phyloP scores from a whole-genome alignment of 306 rosid species.

The Trifolium pratense region DNA sequence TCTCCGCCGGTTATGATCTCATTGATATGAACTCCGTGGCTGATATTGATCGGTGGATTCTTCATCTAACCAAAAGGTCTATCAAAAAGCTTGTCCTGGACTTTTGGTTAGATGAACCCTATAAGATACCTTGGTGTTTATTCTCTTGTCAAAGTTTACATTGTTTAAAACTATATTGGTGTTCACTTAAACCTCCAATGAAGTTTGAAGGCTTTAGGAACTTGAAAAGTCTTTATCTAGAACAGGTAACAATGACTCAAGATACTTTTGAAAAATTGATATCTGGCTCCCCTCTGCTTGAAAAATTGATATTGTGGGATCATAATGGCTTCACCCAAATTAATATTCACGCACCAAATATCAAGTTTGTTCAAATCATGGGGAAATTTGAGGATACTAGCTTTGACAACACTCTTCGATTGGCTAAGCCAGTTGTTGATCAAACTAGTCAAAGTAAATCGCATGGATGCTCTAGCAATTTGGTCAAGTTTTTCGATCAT shows the following conservation, averaged over 20 bases:
- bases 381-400: constrained; percentile 53
- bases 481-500: too few species aligned
- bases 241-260: constrained; percentile 58
- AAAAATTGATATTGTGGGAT: constrained; percentile 52
- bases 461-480: background rate
- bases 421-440: constrained; percentile 30
- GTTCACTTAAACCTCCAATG: constrained; percentile 57
- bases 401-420: constrained; percentile 52
- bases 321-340: constrained; percentile 55
- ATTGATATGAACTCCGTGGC: background rate
- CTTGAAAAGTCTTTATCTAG: constrained; percentile 64
- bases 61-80: constrained; percentile 47
- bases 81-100: constrained; percentile 57
- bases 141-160: constrained; percentile 54
- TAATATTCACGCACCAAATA: constrained; percentile 57
- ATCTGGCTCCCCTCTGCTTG: constrained; percentile 57
- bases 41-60: constrained; percentile 60
- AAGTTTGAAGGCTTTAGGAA: constrained; percentile 54
- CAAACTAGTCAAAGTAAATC: constrained; percentile 31
- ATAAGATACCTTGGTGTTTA: constrained; percentile 51
- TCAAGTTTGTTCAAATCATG: constrained; percentile 50
- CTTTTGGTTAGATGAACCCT: constrained; percentile 54
- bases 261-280: constrained; percentile 54
- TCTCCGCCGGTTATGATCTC: constrained; percentile 47
- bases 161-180: constrained; percentile 51